These are phyloP conservation scores for Fusarium heterosporum DNA, from an alignment of 2,329 filamentous ascomycete genomes.

Conservation along the genomic window DNA sequence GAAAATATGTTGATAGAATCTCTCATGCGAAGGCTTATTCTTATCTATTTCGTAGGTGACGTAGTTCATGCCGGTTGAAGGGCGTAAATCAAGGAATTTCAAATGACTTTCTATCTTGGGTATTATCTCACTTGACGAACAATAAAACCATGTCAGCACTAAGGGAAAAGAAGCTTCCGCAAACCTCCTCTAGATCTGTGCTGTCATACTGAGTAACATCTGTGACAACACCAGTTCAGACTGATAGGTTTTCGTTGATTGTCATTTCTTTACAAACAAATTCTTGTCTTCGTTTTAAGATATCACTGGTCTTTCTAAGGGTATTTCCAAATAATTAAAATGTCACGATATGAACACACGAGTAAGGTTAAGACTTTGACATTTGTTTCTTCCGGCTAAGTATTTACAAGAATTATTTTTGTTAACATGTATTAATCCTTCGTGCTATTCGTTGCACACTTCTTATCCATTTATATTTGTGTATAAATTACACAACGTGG, in stretches of 20 bases:
- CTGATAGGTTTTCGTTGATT: too few species aligned
- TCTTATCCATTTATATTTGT: background rate
- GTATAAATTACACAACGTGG: background rate
- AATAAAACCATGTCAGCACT: background rate
- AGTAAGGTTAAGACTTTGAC: background rate
- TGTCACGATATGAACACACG: background rate
- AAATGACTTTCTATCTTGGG: background rate
- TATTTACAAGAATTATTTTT: constrained; percentile 21
- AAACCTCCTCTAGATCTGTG: too few species aligned
- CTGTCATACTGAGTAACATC: too few species aligned
- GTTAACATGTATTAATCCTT: background rate
- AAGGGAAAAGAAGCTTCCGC: background rate
- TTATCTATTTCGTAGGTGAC: constrained; percentile 7
- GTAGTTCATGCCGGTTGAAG: background rate
- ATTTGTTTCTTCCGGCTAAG: constrained; percentile 4
- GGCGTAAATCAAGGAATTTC: background rate
- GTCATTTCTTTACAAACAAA: too few species aligned
- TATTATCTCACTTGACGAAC: background rate
- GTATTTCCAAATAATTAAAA: background rate
- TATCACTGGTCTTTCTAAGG: too few species aligned
- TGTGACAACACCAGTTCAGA: too few species aligned
- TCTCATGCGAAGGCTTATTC: background rate
- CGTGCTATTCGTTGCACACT: background rate
- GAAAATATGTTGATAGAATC: background rate
- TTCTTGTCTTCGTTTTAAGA: too few species aligned